These are phyloP conservation scores for Lathyrus tuberosus DNA, from an alignment of 306 rosid species.

Conservation along the genomic window DNA sequence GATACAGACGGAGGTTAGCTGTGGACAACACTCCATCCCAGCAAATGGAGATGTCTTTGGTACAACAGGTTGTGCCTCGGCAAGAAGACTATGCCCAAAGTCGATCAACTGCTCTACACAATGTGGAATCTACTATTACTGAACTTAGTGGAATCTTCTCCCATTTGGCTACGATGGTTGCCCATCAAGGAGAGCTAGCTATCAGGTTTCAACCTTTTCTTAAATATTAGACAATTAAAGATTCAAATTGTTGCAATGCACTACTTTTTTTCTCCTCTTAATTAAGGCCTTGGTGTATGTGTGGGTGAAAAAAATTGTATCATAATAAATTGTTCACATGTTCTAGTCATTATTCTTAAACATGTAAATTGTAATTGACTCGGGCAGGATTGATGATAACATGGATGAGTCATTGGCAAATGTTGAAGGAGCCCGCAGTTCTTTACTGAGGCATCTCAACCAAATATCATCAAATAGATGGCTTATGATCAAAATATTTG, in stretches of 20 bases:
- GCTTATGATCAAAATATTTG: slow-evolving; percentile 90
- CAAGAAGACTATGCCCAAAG: slow-evolving; percentile 74
- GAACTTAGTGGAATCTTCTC: slow-evolving; percentile 94
- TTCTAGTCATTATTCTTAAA: slow-evolving; percentile 38
- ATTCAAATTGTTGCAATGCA: slow-evolving; percentile 7
- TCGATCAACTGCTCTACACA: slow-evolving; percentile 81
- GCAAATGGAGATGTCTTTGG: slow-evolving; percentile 95
- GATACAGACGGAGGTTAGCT: slow-evolving; percentile 85
- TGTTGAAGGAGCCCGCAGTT: slow-evolving; percentile 88
- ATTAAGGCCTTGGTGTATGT: slow-evolving; percentile 16
- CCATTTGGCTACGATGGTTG: slow-evolving; percentile 95
- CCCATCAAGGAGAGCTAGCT: slow-evolving; percentile 97
- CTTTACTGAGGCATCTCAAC: slow-evolving; percentile 85
- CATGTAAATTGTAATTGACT: slow-evolving; percentile 31
- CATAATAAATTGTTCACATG: slow-evolving; percentile 17
- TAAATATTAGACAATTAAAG: slow-evolving; percentile 17
- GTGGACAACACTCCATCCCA: slow-evolving; percentile 80
- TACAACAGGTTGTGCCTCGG: slow-evolving; percentile 90
- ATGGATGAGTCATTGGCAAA: slow-evolving; percentile 91
- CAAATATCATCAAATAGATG: slow-evolving; percentile 85
- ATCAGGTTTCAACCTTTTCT: slow-evolving; percentile 69
- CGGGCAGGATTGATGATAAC: slow-evolving; percentile 85
- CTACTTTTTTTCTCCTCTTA: slow-evolving; percentile 17
- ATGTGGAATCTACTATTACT: slow-evolving; percentile 91
- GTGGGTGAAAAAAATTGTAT: background rate